Conservation (phyloP, 257 asterid genomes). For the Plantago major region DNA sequence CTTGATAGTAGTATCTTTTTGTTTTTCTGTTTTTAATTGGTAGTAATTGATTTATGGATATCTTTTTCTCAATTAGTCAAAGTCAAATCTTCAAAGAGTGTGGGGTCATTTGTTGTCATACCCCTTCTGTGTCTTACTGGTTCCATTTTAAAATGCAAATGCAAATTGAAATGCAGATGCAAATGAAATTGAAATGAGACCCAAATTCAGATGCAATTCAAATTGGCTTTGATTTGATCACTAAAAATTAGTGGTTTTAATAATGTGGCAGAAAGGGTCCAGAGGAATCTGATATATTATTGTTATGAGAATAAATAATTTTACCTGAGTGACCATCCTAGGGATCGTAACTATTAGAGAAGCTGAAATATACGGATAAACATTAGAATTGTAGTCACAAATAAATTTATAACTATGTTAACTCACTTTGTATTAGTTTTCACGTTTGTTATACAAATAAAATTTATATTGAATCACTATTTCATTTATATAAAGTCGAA, state of each 20-base stretch:
- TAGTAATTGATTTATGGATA: neutral
- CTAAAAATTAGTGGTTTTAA: no score
- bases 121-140: conserved; percentile 53
- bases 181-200: neutral
- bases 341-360: no score
- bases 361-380: no score
- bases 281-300: neutral
- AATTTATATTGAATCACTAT: no score
- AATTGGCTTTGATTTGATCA: neutral
- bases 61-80: conserved; percentile 36
- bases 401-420: no score
- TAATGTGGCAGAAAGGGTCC: conserved; percentile 19
- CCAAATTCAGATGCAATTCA: neutral
- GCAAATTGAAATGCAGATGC: conserved; percentile 19
- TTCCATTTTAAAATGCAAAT: conserved; percentile 24
- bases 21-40: conserved; percentile 6
- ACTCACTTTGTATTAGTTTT: no score
- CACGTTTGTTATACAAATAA: no score
- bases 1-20: conserved; percentile 42
- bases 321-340: no score
- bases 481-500: no score
- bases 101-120: conserved; percentile 37
- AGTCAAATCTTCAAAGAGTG: conserved; percentile 50
- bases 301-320: no score
- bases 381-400: no score